A percentile compares a stretch with the other conserved stretches of the same genome.
These are phyloP conservation scores for Ascochyta viciae-villosae DNA, from an alignment of 2,329 filamentous ascomycete species.

Conservation along the genomic window DNA sequence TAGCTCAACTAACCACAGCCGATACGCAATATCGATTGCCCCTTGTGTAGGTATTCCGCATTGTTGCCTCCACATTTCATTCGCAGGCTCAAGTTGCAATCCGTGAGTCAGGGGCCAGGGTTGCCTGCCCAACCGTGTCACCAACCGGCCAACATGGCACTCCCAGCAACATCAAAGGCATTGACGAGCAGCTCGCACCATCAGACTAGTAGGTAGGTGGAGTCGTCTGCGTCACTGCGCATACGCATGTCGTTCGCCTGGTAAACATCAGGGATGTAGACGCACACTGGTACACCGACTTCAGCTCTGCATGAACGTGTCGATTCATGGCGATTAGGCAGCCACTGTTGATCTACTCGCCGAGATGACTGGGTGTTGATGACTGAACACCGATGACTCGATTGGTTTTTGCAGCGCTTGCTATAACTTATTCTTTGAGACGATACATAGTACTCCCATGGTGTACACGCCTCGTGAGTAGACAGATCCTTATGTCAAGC, in stretches of 20 bases:
- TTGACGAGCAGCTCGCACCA: conserved; percentile 28
- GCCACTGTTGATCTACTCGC: not conserved
- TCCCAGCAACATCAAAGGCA: conserved; percentile 22
- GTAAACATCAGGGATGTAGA: conserved; percentile 21
- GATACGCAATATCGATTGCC: not conserved
- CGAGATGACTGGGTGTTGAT: not conserved
- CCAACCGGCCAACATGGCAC: conserved; percentile 21
- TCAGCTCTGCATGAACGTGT: too few species aligned
- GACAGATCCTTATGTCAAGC: too few species aligned
- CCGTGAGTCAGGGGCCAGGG: conserved; percentile 32
- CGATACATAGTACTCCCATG: too few species aligned
- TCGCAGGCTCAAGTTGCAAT: not conserved
- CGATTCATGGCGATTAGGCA: not conserved
- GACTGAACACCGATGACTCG: not conserved
- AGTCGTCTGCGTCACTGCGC: conserved; percentile 31
- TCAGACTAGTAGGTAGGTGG: conserved; percentile 14
- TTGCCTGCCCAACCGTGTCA: conserved; percentile 21
- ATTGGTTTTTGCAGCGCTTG: too few species aligned
- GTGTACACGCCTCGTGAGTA: too few species aligned
- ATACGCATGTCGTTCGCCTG: conserved; percentile 19
- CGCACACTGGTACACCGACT: conserved; percentile 7
- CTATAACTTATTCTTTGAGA: too few species aligned
- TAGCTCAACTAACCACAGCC: not conserved
- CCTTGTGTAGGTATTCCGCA: not conserved
- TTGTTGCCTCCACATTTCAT: not conserved